Base-by-base conservation (phyloP, 2,329 filamentous ascomycete species). In the Verticillium zaregamsianum region DNA sequence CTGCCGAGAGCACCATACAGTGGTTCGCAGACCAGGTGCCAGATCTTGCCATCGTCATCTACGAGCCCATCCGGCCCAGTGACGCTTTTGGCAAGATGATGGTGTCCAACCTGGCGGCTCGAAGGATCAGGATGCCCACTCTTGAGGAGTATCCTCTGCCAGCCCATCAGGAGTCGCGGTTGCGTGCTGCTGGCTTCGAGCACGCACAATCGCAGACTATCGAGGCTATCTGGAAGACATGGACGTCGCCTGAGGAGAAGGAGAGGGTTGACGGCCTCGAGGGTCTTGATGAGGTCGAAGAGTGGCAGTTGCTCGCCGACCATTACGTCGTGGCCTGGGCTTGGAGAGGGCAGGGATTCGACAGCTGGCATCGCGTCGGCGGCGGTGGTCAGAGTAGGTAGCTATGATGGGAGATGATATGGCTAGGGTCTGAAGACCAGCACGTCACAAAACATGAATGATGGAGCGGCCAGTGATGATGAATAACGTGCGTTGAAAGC, bases 241-340 rank as follows among this genome's bases (percentile, higher is more conserved):
- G 94, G 93, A 80, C 96, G 3, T 70, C 72, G 0, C 71, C 80
- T 1, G 78, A 79, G 2, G 94, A 98, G 76, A 93, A 92, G 75
- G 88, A 91, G 70, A 81, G 93, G 57, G 86, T 98, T 1, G 89
- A 93, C 66, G 76, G 79, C 12, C 73, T 97, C 31, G 93, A 99
- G 74, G 93, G 95, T 69, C 75, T 99, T 65, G 95, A 99, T 76
- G 95, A 99, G 76, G 84, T 97, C 28, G 95, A 99, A 76, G 95
- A 99, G 77, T 96, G 95, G 90, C 83, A 89, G 69, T 76, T 99
- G 67, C 76, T 99, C 68, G 91, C 93, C 1, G 86, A 84, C 66
- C 95, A 99, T 79, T 99, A 99, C 71, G 88, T 93, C 66, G 84
- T 99, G 54, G 88, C 87, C 4, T 98, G 94, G 94, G 95, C 89